Evolutionary conservation across 768 basidiomycete species (phyloP).

Genomic region (Zangia roseola): DNA sequence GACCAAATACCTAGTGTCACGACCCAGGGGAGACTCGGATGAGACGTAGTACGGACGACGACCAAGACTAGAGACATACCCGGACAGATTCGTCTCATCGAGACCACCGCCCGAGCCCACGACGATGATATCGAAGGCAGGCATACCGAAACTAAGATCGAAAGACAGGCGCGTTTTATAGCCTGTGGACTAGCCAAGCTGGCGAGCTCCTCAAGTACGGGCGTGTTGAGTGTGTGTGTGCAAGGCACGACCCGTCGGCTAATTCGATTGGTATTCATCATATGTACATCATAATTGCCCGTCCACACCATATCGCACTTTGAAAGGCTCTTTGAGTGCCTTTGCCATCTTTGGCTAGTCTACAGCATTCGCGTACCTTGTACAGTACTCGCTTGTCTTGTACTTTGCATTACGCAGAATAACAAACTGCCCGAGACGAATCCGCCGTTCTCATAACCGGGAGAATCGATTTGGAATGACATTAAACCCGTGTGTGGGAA

Average conservation of each 20-base stretch:
- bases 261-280: constrained; percentile 1
- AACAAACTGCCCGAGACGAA: not conserved
- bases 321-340: not conserved
- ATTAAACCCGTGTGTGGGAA: constrained; percentile 14
- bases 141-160: constrained; percentile 29
- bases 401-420: constrained; percentile 2
- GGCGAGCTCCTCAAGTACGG: not conserved
- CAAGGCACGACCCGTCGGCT: constrained; percentile 26
- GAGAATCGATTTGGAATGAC: constrained; percentile 7
- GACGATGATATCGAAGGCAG: constrained; percentile 69
- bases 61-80: constrained; percentile 53
- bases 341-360: not conserved
- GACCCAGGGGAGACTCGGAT: constrained; percentile 8
- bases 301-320: too few species aligned
- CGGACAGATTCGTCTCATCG: constrained; percentile 84
- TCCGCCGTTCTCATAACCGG: constrained; percentile 13
- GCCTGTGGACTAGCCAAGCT: too few species aligned
- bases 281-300: too few species aligned
- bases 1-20: constrained; percentile 70
- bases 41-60: not conserved
- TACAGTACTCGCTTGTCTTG: not conserved
- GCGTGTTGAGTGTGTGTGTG: constrained; percentile 7
- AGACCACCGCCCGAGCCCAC: constrained; percentile 89
- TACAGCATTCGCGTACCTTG: constrained; percentile 16
- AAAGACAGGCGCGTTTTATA: too few species aligned